Evolutionary conservation across 1,139 yeast genomes (phyloP), one percentile per base, ranked within the genome.

Genomic region (Taphrina communis): DNA sequence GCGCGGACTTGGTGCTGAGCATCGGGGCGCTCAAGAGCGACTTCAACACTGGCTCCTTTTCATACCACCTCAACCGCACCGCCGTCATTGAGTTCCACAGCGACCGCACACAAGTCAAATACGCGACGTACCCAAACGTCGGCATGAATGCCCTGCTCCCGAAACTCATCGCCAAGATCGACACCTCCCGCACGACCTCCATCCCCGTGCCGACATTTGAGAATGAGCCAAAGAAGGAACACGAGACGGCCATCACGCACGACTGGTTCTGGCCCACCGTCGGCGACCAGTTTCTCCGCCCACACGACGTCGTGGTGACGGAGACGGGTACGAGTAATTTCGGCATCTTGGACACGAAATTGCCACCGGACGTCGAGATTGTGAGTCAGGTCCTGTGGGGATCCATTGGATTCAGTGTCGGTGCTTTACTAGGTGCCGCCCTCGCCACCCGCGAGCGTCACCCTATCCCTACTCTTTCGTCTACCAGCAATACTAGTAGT

Each of bases 331-430:
- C 96, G 1, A 85, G 89, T 77, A 84, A 87, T 76, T 90, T 90
- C 78, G 89, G 87, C 0, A 75, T 87, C 57, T 85, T 89, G 36
- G 93, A 88, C 73, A 75, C 88, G 39, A 78, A 79, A 70, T 81
- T 90, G 69, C 90, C 92, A 50, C 73, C 77, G 35, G 82, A 84
- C 69, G 79, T 82, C 39, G 80, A 80, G 71, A 80, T 83, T 71
- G 80, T 88, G 67, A 82, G 89, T 5, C 96, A 90, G 76, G 83
- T 85, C 68, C 88, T 86, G 75, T 91, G 88, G 76, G 87, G 93
- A 0, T 89, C 96, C 1, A 91, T 91, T 74, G 97, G 97, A 4
- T 89, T 85, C 79, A 92, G 96, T 0, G 80, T 91, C 38, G 97
- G 97, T 0, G 91, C 95, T 2, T 84, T 94, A 0, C 82, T 91